Conservation (phyloP, 768 basidiomycete genomes). For the Daedaleopsis sinensis region DNA sequence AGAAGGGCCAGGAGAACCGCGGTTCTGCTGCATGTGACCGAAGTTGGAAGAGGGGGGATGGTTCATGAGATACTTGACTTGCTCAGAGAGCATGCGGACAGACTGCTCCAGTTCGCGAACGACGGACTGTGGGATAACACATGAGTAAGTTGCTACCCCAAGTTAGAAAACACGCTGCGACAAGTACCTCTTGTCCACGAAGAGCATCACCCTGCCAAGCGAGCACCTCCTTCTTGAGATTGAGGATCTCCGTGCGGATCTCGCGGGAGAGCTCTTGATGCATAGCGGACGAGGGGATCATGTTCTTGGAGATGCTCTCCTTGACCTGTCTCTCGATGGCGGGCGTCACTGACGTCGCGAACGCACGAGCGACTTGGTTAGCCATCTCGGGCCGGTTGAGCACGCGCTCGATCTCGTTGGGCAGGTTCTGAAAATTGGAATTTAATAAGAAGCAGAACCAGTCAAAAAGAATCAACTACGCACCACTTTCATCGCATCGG, state of each 20-base stretch:
- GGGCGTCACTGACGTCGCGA: constrained; percentile 73
- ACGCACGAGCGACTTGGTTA: constrained; percentile 72
- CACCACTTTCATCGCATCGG: constrained; percentile 76
- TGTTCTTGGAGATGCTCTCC: constrained; percentile 70
- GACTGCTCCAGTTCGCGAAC: constrained; percentile 83
- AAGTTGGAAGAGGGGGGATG: constrained; percentile 37
- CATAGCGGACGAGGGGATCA: constrained; percentile 75
- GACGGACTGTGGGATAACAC: constrained; percentile 49
- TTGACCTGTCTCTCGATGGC: constrained; percentile 82
- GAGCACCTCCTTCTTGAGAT: constrained; percentile 77
- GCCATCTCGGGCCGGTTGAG: constrained; percentile 77
- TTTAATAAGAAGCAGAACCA: neutral
- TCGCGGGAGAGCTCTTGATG: constrained; percentile 82
- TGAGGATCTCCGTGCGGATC: constrained; percentile 73
- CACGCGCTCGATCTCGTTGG: constrained; percentile 78
- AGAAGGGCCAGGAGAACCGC: constrained; percentile 27
- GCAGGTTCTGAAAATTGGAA: constrained; percentile 56
- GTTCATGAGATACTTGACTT: constrained; percentile 77
- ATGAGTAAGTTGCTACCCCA: neutral
- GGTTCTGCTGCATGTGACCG: constrained; percentile 20
- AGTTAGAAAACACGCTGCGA: constrained; percentile 23
- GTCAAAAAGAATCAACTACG: constrained; percentile 22
- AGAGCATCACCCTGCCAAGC: constrained; percentile 82
- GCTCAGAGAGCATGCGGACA: constrained; percentile 74
- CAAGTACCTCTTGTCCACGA: constrained; percentile 71